A percentile compares a stretch with the other conserved stretches of the same genome.
These are phyloP conservation scores for Tothia fuscella DNA, from an alignment of 2,329 filamentous ascomycete genomes.

Conservation along the genomic window DNA sequence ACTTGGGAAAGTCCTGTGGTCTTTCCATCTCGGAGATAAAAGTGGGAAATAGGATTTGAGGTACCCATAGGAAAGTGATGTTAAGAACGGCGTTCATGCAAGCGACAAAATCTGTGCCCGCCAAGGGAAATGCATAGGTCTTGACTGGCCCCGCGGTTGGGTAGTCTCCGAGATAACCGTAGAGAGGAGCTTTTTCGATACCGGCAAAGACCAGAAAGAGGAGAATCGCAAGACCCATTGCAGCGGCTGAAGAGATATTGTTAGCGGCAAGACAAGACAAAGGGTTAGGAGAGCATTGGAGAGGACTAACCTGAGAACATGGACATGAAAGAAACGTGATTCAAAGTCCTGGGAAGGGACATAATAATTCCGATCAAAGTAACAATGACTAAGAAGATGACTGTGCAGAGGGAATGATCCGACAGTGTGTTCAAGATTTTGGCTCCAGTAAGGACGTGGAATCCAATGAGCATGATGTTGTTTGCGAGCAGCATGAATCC, in stretches of 20 bases:
- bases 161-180: constrained; percentile 36
- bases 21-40: constrained; percentile 41
- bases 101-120: constrained; percentile 34
- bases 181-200: constrained; percentile 32
- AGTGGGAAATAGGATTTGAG: constrained; percentile 40
- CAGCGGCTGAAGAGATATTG: constrained; percentile 30
- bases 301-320: constrained; percentile 38
- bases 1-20: constrained; percentile 40
- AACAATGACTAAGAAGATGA: constrained; percentile 35
- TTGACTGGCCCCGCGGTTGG: constrained; percentile 31
- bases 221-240: constrained; percentile 37
- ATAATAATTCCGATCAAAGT: constrained; percentile 36
- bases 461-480: constrained; percentile 40
- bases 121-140: constrained; percentile 36
- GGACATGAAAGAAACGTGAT: constrained; percentile 39
- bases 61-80: constrained; percentile 39
- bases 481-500: constrained; percentile 38
- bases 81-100: constrained; percentile 40
- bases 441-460: constrained; percentile 38
- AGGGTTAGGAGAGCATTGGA: constrained; percentile 12
- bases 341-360: constrained; percentile 33
- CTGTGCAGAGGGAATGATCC: constrained; percentile 37
- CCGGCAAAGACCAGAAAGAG: constrained; percentile 39
- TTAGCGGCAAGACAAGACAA: constrained; percentile 6
- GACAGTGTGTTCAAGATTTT: constrained; percentile 38